A percentile compares a stretch with the other conserved stretches of the same genome.
Conservation (phyloP, 129 eudicot species). For the Chrysanthemum seticuspe region DNA sequence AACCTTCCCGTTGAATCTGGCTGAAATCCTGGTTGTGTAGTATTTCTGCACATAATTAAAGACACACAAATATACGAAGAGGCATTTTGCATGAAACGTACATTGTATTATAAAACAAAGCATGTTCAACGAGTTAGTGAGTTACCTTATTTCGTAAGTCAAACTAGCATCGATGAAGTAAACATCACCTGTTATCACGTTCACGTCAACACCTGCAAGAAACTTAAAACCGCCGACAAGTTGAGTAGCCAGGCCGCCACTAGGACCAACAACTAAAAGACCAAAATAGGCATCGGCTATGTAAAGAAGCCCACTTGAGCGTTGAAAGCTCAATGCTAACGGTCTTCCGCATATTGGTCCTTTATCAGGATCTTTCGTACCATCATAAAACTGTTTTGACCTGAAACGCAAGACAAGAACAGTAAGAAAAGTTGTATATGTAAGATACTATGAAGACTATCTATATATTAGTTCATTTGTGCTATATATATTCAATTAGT, state of each 20-base stretch:
- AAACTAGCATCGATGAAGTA: slow-evolving; percentile 31
- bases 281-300: slow-evolving; percentile 5
- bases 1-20: slow-evolving; percentile 27
- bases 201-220: slow-evolving; percentile 21
- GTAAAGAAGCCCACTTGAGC: slow-evolving; percentile 15
- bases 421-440: neutral
- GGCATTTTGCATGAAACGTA: neutral
- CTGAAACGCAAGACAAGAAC: neutral
- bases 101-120: neutral
- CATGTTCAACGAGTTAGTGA: neutral
- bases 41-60: slow-evolving; percentile 8
- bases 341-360: slow-evolving; percentile 38
- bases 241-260: slow-evolving; percentile 30
- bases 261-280: too few relatives aligned
- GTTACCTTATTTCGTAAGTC: slow-evolving; percentile 28
- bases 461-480: neutral
- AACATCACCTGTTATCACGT: slow-evolving; percentile 23
- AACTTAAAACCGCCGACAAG: slow-evolving; percentile 33
- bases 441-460: neutral
- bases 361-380: slow-evolving; percentile 20
- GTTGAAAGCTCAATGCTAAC: slow-evolving; percentile 31
- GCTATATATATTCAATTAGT: neutral
- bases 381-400: slow-evolving; percentile 31
- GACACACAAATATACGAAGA: neutral
- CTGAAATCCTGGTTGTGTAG: slow-evolving; percentile 20